Evolutionary conservation across 1,284 basidiomycete species (phyloP), one percentile per base, ranked within the genome.

Genomic region (Grifola frondosa): DNA sequence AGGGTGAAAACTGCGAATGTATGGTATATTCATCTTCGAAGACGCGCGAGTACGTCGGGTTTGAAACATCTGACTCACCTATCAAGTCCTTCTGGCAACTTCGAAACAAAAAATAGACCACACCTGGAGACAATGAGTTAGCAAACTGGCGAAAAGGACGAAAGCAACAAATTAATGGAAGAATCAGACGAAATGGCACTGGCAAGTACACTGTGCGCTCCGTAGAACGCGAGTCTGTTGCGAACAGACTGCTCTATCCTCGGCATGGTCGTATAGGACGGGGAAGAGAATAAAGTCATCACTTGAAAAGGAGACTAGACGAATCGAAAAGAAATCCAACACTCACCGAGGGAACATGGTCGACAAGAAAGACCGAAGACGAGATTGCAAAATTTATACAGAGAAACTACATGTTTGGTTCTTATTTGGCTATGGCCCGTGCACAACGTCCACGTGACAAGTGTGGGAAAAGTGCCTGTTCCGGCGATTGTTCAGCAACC

Each of bases 221-320:
- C 71, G 66, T 54, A 77, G 69, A 71, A 69, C 71, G 74, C 78
- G 65, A 69, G 75, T 78, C 71, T 71, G 80, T 81, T 81, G 80
- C 78, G 78, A 83, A 82, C 78, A 73, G 71, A 80, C 78, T 66
- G 56, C 81, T 83, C 80, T 83, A 63, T 74, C 62, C 83, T 86
- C 83, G 78, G 69, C 75, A 81, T 78, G 73, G 80, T 86, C 83
- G 82, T 81, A 60, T 86, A 86, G 66, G 84, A 82, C 80, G 84
- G 83, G 84, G 84, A 85, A 86, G 84, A 85, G 84, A 86, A 86
- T 77, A 73, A 74, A 73, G 77, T 82, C 83, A 84, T 85, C 84
- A 22, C 20, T 37, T 32, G 15, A 26, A 41, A 19, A 12, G n/a
- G 28, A 22, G 31, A n/a, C 19, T 31, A 12, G 21, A 35, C 12